Base-by-base conservation (phyloP, 2,329 filamentous ascomycete species). In the Magnaporthiopsis incrustans region DNA sequence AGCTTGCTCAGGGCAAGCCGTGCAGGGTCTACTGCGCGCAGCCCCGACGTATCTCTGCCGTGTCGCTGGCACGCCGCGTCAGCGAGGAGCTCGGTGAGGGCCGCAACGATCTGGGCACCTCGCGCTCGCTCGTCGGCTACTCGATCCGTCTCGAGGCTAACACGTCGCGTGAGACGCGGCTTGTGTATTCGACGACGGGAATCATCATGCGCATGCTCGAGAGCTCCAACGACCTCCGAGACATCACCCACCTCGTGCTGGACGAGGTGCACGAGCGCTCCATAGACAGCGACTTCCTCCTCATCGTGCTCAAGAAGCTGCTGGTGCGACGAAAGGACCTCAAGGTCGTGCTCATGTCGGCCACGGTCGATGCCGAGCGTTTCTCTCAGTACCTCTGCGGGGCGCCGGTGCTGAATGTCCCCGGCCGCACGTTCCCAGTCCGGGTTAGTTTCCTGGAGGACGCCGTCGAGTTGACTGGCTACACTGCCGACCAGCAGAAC, bases 141-240 rank as follows among this genome's bases (percentile, higher is more conserved):
- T 92, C 95, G 1, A 97, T 99, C 69, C 87, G 95, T 25, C 79
- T 99, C 26, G 95, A 99, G 74, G 90, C 92, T 61, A 96, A 96
- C 70, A 90, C 89, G 0, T 89, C 88, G 22, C 84, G 87, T 35
- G 88, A 92, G 69, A 98, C 93, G 2, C 84, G 91, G 62, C 84
- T 99, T 32, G 86, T 98, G 7, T 99, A 92, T 76, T 95, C 95
- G 63, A 97, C 89, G 2, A 89, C 86, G 7, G 86, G 95, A 78
- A 96, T 99, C 65, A 92, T 99, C n/a, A 91, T 99, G 81, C 88
- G 95, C 33, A 98, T 99, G 94, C 82, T 99, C 18, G 95, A 99
- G 75, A 89, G 89, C 11, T 90, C 91, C 0, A 90, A 92, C 67
- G 90, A 96, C 64, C 84, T 99, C 58, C 85, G 87, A 65, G 94